These are phyloP conservation scores for Chrysoporthe cubensis DNA, from an alignment of 2,329 filamentous ascomycete genomes.

Conservation along the genomic window DNA sequence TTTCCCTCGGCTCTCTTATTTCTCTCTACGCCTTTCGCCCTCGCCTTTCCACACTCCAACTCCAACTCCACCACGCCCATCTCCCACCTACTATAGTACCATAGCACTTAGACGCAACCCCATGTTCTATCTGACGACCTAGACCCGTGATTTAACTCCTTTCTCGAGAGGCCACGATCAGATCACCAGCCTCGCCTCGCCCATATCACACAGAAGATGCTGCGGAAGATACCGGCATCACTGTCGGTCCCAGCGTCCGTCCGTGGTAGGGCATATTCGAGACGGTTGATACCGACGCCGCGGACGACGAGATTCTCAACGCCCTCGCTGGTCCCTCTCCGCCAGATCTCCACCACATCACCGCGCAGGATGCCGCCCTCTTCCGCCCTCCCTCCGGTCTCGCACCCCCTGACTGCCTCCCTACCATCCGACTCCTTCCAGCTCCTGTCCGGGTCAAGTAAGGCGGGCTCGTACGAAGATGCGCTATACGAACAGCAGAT, in stretches of 20 bases:
- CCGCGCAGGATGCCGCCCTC: slow-evolving; percentile 56
- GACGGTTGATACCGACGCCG: neutral
- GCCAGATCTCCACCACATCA: slow-evolving; percentile 46
- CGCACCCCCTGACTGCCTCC: slow-evolving; percentile 63
- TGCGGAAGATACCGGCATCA: slow-evolving; percentile 25
- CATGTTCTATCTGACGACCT: no score
- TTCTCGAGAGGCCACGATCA: neutral
- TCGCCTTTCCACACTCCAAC: neutral
- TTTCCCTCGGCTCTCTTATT: neutral
- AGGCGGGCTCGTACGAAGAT: slow-evolving; percentile 82
- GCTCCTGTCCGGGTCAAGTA: slow-evolving; percentile 75
- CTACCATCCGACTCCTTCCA: slow-evolving; percentile 81
- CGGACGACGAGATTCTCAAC: neutral
- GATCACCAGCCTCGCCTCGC: neutral
- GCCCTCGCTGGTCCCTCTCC: neutral
- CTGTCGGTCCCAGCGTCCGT: slow-evolving; percentile 11
- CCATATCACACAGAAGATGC: slow-evolving; percentile 19
- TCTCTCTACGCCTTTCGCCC: neutral
- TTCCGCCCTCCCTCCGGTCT: slow-evolving; percentile 53
- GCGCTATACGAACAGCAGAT: slow-evolving; percentile 83
- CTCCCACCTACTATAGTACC: neutral
- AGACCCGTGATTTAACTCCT: neutral
- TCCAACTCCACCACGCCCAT: neutral
- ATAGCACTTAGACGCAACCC: neutral
- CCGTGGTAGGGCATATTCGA: slow-evolving; percentile 4